Percentiles rank a stretch among this genome's conserved stretches.
Evolutionary conservation across 1,139 yeast genomes (phyloP).

Genomic region (Magnusiomyces suaveolens): DNA sequence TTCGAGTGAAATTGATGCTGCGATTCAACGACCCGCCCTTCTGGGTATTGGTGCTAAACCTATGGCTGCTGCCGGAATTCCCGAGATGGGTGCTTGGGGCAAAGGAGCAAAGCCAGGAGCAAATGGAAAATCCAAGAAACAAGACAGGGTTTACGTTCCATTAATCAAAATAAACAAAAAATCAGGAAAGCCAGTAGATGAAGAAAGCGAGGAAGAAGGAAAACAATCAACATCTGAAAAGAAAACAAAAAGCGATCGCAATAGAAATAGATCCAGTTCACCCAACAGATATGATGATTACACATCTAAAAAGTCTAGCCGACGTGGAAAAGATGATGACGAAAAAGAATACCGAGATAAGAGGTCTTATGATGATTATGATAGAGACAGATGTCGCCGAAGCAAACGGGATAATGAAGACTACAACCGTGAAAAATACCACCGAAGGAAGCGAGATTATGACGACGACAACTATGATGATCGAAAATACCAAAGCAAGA

Average conservation of each 20-base stretch:
- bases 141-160: conserved; percentile 28
- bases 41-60: conserved; percentile 43
- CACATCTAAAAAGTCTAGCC: no score
- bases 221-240: no score
- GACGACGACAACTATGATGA: background rate
- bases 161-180: conserved; percentile 27
- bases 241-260: background rate
- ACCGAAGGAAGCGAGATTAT: background rate
- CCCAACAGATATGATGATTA: no score
- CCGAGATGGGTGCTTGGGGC: conserved; percentile 28
- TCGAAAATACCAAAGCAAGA: background rate
- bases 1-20: conserved; percentile 16
- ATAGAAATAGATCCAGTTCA: background rate
- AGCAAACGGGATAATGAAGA: background rate
- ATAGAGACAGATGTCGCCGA: background rate
- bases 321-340: no score
- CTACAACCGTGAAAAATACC: background rate
- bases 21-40: conserved; percentile 32
- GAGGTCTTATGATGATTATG: no score
- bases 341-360: no score
- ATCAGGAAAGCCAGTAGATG: conserved; percentile 25
- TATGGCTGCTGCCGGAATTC: conserved; percentile 5
- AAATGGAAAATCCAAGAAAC: conserved; percentile 18
- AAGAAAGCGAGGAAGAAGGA: conserved; percentile 6
- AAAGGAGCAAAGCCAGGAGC: conserved; percentile 15